Percentiles rank a stretch among this genome's conserved stretches.
These are phyloP conservation scores for Pilaira anomala DNA, from an alignment of 192 early-diverging fungal genomes.

Conservation along the genomic window DNA sequence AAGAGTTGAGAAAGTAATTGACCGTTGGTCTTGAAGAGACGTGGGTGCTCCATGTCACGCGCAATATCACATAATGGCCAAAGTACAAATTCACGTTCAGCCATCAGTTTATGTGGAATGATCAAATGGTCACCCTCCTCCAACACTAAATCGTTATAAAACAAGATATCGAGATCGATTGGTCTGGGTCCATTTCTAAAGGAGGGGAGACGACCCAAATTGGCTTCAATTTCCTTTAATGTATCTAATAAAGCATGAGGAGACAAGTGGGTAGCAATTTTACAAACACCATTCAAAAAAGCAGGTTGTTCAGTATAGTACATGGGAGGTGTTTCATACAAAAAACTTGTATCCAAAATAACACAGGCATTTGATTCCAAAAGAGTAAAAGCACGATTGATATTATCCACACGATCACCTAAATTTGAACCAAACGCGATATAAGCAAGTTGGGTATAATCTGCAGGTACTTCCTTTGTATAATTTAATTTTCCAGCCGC, in stretches of 20 bases:
- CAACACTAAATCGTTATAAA: conserved; percentile 78
- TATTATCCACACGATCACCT: conserved; percentile 77
- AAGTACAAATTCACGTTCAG: conserved; percentile 94
- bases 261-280: conserved; percentile 74
- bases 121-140: conserved; percentile 58
- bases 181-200: conserved; percentile 84
- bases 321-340: conserved; percentile 98
- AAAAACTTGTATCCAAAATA: conserved; percentile 87
- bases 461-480: conserved; percentile 32
- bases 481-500: conserved; percentile 10
- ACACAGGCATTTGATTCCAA: conserved; percentile 44
- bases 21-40: conserved; percentile 71
- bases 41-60: conserved; percentile 83
- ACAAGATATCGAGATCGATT: conserved; percentile 96
- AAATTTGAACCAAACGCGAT: conserved; percentile 91
- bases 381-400: conserved; percentile 65
- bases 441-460: conserved; percentile 60
- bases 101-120: conserved; percentile 86
- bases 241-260: conserved; percentile 70
- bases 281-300: conserved; percentile 89
- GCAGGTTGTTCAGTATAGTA: conserved; percentile 87
- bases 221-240: conserved; percentile 82
- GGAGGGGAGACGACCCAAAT: conserved; percentile 68
- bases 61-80: conserved; percentile 94
- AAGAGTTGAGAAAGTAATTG: conserved; percentile 64